Evolutionary conservation across 768 basidiomycete genomes (phyloP).

Genomic region (Hypholoma sublateritium): DNA sequence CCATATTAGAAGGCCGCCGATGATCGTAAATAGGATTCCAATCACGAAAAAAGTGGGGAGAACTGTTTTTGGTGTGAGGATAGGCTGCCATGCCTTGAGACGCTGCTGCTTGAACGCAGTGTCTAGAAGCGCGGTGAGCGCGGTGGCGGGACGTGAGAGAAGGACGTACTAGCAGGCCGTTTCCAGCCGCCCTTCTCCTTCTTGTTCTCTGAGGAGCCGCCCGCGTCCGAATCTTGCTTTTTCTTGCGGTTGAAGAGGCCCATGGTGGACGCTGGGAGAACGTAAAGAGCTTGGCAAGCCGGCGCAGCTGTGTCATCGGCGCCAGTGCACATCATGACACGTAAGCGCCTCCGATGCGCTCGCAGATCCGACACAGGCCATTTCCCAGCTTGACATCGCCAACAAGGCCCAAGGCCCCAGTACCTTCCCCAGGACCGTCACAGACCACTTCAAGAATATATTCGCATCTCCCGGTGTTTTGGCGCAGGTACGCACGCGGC

Average conservation of each 20-base stretch:
- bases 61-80: constrained; percentile 96
- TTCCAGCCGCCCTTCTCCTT: constrained; percentile 88
- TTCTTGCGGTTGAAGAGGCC: constrained; percentile 60
- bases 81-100: constrained; percentile 99
- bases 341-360: constrained; percentile 33
- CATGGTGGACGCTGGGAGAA: constrained; percentile 35
- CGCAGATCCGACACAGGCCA: constrained; percentile 43
- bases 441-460: constrained; percentile 44
- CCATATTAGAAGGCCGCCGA: constrained; percentile 94
- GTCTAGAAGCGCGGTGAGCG: constrained; percentile 48
- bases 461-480: constrained; percentile 43
- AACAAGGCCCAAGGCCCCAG: constrained; percentile 25
- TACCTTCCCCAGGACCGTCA: constrained; percentile 41
- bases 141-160: constrained; percentile 13
- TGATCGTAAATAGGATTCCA: constrained; percentile 92
- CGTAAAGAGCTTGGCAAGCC: constrained; percentile 5
- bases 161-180: constrained; percentile 68
- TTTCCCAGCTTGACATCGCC: constrained; percentile 45
- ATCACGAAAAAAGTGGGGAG: constrained; percentile 95
- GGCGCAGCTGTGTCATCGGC: constrained; percentile 15
- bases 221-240: constrained; percentile 34
- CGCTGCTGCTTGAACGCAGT: constrained; percentile 99
- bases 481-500: constrained; percentile 30
- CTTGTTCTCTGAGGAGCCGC: constrained; percentile 53
- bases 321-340: constrained; percentile 20